Base-by-base conservation (phyloP, 1,139 yeast genomes). In the Taphrina flavorubra region DNA sequence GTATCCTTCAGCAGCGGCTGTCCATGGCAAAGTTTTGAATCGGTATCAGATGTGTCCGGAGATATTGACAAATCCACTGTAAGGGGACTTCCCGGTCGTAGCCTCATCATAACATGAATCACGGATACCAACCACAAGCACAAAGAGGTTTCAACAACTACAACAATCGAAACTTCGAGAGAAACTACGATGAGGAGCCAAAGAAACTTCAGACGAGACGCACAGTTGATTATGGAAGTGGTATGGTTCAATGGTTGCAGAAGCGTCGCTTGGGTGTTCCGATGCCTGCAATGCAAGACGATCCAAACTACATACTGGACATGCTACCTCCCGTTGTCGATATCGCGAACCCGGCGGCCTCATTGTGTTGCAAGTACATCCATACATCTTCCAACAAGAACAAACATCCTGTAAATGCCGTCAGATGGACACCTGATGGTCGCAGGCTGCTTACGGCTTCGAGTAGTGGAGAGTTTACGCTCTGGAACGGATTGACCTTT, bases 351-450 rank as follows among this genome's bases (percentile, higher is more conserved):
- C 84, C 86, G 8, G 78, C 83, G 3, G 79, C 86, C 73, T 90
- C 90, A 75, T 78, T 86, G 7, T 87, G 90, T 68, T 85, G 91
- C 37, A 92, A 92, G 75, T 92, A 92, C 77, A 95, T 92, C 0
- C 98, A 94, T 79, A 84, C 92, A 65, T 88, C 96, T 70, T 87
- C 95, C 44, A 94, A 92, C 79, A 94, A 94, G 79, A 92, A 92
- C 25, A 88, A 90, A 74, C 97, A 92, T 79, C 91, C 96, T 0
- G 92, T 94, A 65, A 90, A 92, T 75, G 89, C 95, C 0, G 90
- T 92, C 13, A 87, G 86, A 56, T 94, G 98, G 97, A 94, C 99
- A 0, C 98, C 98, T 0, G 98, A 92, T 74, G 98, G 97, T 0
- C 83, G 98, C 73, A 81, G 99, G 72, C 81, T 95, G 70, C 82